phyloP scores from a whole-genome alignment of 202 grass and related monocot genomes.

The Zizania palustris region DNA sequence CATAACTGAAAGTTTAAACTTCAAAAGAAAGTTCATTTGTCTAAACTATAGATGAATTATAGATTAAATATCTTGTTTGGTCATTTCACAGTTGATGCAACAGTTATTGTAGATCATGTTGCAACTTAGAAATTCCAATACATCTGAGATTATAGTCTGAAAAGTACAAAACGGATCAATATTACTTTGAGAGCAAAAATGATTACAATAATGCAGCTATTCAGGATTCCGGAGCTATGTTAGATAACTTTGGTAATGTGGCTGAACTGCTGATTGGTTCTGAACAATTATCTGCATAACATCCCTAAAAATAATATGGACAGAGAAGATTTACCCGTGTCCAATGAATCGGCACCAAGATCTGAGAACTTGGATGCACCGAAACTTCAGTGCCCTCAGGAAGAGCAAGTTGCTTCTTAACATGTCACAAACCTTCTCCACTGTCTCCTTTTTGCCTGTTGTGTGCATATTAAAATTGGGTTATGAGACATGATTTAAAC shows the following conservation, averaged over 20 bases:
- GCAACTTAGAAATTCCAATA: background rate
- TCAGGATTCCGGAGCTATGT: background rate
- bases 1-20: background rate
- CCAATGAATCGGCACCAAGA: conserved; percentile 66
- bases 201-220: conserved; percentile 1
- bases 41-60: background rate
- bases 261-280: background rate
- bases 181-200: background rate
- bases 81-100: background rate
- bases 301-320: background rate
- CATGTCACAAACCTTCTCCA: conserved; percentile 69
- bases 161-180: background rate
- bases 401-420: conserved; percentile 70
- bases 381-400: conserved; percentile 37
- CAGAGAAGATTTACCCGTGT: conserved; percentile 46
- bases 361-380: conserved; percentile 61
- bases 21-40: background rate
- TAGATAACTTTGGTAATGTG: background rate
- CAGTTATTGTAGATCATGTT: background rate
- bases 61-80: background rate
- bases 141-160: background rate
- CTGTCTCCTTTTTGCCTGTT: conserved; percentile 57
- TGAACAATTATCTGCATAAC: background rate
- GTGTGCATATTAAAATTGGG: background rate
- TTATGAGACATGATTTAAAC: background rate